These are phyloP conservation scores for Colletotrichum camelliae DNA, from an alignment of 2,329 filamentous ascomycete species.

Conservation along the genomic window DNA sequence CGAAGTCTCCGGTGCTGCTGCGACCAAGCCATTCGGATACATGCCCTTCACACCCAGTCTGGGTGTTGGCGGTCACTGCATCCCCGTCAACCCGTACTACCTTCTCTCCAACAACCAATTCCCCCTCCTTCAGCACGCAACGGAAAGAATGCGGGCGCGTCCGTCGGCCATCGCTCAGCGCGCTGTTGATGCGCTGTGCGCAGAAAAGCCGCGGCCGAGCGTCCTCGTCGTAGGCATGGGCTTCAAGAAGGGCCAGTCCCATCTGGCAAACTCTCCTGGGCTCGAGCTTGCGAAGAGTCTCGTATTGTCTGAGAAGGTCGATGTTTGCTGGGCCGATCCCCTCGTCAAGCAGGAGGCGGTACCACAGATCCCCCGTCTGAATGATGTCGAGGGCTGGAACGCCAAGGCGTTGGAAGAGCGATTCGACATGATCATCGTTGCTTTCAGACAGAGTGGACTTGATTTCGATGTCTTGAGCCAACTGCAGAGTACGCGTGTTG, in stretches of 20 bases:
- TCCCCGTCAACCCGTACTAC: slow-evolving; percentile 61
- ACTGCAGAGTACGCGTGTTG: slow-evolving; percentile 37
- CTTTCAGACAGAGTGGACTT: slow-evolving; percentile 46
- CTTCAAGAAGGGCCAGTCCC: slow-evolving; percentile 55
- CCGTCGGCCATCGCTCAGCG: slow-evolving; percentile 44
- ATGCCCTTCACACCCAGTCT: slow-evolving; percentile 50
- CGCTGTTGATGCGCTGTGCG: slow-evolving; percentile 35
- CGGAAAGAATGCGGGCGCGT: slow-evolving; percentile 47
- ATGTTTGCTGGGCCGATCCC: slow-evolving; percentile 51
- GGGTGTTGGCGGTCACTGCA: slow-evolving; percentile 62
- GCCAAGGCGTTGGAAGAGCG: slow-evolving; percentile 34
- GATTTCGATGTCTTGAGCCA: slow-evolving; percentile 43
- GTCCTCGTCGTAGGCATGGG: slow-evolving; percentile 53
- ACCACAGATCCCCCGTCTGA: slow-evolving; percentile 42
- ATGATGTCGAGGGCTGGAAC: slow-evolving; percentile 41
- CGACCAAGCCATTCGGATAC: slow-evolving; percentile 60
- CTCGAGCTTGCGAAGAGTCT: slow-evolving; percentile 45
- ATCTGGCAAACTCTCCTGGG: slow-evolving; percentile 53
- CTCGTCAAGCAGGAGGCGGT: slow-evolving; percentile 47
- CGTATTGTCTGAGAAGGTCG: slow-evolving; percentile 37
- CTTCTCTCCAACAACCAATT: slow-evolving; percentile 52
- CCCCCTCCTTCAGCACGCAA: slow-evolving; percentile 49
- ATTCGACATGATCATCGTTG: slow-evolving; percentile 50
- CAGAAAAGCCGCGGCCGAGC: slow-evolving; percentile 26
- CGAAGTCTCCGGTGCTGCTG: slow-evolving; percentile 54